A percentile compares a stretch with the other conserved stretches of the same genome.
Evolutionary conservation across 2,329 filamentous ascomycete species (phyloP).

Genomic region (Trichoderma gracile): DNA sequence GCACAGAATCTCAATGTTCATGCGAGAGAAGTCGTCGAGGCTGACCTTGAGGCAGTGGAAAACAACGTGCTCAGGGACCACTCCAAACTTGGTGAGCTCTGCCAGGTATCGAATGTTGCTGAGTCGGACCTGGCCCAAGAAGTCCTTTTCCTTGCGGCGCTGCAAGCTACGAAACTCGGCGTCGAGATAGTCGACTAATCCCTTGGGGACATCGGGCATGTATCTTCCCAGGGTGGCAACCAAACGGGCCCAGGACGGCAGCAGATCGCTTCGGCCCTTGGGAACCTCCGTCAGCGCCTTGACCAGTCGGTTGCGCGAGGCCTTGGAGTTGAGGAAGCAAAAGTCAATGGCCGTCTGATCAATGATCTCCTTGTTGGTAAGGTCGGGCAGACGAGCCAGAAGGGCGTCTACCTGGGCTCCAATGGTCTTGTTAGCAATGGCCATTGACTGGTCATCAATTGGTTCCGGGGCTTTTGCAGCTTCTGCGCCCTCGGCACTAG

Average conservation of each 20-base stretch:
- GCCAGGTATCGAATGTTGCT: constrained; percentile 97
- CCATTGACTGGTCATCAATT: constrained; percentile 81
- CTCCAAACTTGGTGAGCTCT: constrained; percentile 95
- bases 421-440: constrained; percentile 96
- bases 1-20: constrained; percentile 99
- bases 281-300: constrained; percentile 94
- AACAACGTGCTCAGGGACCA: constrained; percentile 96
- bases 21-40: constrained; percentile 93
- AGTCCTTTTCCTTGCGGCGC: constrained; percentile 95
- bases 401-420: constrained; percentile 94
- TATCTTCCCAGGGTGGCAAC: constrained; percentile 92
- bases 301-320: constrained; percentile 88
- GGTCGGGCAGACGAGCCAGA: constrained; percentile 81
- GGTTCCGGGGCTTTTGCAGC: constrained; percentile 54
- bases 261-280: constrained; percentile 86
- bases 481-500: constrained; percentile 48
- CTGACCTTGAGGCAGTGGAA: constrained; percentile 99
- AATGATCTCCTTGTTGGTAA: constrained; percentile 87
- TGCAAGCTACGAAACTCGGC: constrained; percentile 96
- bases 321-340: constrained; percentile 97
- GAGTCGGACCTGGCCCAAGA: constrained; percentile 88
- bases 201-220: constrained; percentile 91
- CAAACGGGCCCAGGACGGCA: constrained; percentile 88
- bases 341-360: constrained; percentile 95
- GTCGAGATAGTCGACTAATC: constrained; percentile 87